Base-by-base conservation (phyloP, 805 yeast genomes). In the Cyberlindnera maclurae region DNA sequence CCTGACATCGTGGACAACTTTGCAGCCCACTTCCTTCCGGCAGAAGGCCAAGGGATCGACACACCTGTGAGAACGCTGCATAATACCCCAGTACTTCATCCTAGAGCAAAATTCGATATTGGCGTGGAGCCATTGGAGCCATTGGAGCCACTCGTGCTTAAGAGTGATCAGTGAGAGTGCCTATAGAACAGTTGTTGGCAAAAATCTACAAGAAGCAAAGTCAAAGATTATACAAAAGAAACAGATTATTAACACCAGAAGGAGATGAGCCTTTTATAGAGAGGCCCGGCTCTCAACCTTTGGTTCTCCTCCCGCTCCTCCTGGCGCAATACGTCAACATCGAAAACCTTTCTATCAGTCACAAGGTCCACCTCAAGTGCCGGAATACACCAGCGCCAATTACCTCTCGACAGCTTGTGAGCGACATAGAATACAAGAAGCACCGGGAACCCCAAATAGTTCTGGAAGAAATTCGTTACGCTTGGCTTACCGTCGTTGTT, bases 291-390 rank as follows among this genome's bases (percentile, higher is more conserved):
- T 16, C 45, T 45, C 16, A 46, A 12, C 31, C 42, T 26, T 52
- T 48, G 46, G 4, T 20, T 29, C 37, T 59, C 71, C 36, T 59
- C 66, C 10, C 58, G 61, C 32, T 59, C 60, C 43, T 64, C 68
- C 47, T 62, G 66, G 27, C 54, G 58, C 34, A 63, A 46, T 6
- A 52, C 47, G 33, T 65, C 68, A 38, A 56, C 49, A 44, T 66
- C 68, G 34, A 60, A 57, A 26, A 60, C 55, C 28, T 75, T 68
- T 52, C 78, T 63, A 22, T 82, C 83, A 16, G 73, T 64, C 40
- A 68, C 75, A 29, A 79, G 62, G 50, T 79, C 84, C 47, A 79
- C 68, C 32, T 73, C 75, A 18, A 49, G 47, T 13, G 70, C 64
- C 8, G 57, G 60, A 35, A 74, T 59, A 46, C 61, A 59, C 9